Evolutionary conservation across 352 stramenopile species (phyloP).

Genomic region (Phytophthora multivora): DNA sequence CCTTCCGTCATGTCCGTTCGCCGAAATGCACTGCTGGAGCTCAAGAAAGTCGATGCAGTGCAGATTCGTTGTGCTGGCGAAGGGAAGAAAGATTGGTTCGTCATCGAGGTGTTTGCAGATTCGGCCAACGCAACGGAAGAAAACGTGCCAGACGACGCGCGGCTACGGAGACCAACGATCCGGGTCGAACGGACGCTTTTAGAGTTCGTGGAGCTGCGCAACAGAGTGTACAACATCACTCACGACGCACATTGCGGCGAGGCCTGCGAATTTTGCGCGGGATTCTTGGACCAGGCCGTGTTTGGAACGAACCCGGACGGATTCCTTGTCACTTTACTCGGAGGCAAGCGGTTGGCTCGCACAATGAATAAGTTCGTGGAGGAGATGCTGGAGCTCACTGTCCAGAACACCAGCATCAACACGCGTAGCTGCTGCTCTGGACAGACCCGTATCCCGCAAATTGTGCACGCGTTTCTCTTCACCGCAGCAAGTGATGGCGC

Average conservation of each 20-base stretch:
- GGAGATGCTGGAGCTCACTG: constrained; percentile 13
- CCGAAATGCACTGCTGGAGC: constrained; percentile 25
- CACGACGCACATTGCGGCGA: constrained; percentile 18
- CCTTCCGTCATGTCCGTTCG: constrained; percentile 8
- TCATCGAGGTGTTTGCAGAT: constrained; percentile 23
- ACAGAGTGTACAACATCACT: constrained; percentile 26
- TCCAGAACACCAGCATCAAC: constrained; percentile 11
- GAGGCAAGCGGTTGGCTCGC: constrained; percentile 13
- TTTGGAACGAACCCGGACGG: constrained; percentile 33
- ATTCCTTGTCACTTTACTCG: constrained; percentile 20
- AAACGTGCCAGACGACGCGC: background rate
- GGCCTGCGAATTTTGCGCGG: constrained; percentile 31
- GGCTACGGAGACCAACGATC: constrained; percentile 12
- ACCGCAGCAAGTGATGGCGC: background rate
- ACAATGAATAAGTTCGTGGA: constrained; percentile 23
- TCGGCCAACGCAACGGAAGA: background rate
- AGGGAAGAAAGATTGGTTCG: constrained; percentile 16
- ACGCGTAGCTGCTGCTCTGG: constrained; percentile 21
- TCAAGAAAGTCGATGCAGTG: constrained; percentile 23
- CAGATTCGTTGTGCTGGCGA: constrained; percentile 8
- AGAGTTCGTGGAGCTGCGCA: constrained; percentile 25
- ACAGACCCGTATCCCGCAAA: constrained; percentile 26
- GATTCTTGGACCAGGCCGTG: constrained; percentile 30
- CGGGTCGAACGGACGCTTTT: constrained; percentile 19
- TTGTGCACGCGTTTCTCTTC: constrained; percentile 40